Evolutionary conservation across 1,284 basidiomycete species (phyloP).

Genomic region (Xerocomus minutiporus): DNA sequence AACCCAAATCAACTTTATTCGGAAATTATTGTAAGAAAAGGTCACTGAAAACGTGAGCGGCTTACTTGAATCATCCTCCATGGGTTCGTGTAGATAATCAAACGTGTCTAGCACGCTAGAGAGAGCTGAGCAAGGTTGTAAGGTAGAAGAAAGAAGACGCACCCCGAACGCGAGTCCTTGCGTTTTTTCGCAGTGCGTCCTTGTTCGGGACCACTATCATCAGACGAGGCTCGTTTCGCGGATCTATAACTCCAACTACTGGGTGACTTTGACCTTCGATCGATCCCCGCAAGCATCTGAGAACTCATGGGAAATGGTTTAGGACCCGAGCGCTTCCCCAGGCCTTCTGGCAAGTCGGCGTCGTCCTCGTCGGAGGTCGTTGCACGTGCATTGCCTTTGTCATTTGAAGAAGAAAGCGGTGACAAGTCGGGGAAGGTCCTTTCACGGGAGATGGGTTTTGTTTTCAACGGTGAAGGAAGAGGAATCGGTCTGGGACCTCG

Average conservation of each 20-base stretch:
- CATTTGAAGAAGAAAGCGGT: too few species aligned
- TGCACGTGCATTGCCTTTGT: too few species aligned
- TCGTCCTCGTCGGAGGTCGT: too few species aligned
- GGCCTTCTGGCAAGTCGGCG: too few species aligned
- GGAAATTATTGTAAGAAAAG: background rate
- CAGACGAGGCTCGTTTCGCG: constrained; percentile 38
- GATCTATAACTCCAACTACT: constrained; percentile 16
- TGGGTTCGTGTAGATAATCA: constrained; percentile 17
- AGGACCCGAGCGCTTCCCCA: too few species aligned
- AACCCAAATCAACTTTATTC: constrained; percentile 19
- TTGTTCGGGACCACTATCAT: constrained; percentile 29
- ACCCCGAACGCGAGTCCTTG: constrained; percentile 27
- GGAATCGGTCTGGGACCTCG: constrained; percentile 13
- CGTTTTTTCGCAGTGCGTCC: constrained; percentile 36
- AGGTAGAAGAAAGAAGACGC: constrained; percentile 9
- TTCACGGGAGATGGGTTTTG: too few species aligned
- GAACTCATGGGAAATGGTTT: too few species aligned
- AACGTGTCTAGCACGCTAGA: constrained; percentile 14
- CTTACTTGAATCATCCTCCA: constrained; percentile 31
- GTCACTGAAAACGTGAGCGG: background rate
- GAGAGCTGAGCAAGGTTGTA: background rate
- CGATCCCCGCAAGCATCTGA: constrained; percentile 26
- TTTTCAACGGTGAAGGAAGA: constrained; percentile 17
- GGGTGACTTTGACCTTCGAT: constrained; percentile 20
- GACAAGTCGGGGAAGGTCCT: too few species aligned